Conservation (phyloP, 1,139 yeast species). For the Scheffersomyces segobiensis region DNA sequence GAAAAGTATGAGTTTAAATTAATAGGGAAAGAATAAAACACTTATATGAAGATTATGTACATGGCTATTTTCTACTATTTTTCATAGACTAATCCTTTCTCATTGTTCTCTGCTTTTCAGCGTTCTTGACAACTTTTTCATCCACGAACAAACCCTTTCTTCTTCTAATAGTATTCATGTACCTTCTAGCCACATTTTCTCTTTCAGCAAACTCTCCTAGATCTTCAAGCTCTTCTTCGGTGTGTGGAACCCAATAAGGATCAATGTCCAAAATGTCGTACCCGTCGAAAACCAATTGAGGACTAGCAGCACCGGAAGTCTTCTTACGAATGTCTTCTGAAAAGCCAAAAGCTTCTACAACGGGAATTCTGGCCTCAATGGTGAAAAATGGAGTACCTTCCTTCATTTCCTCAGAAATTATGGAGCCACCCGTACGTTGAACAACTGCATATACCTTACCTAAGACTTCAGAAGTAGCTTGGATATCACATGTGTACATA, state of each 20-base stretch:
- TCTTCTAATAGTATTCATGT: constrained; percentile 78
- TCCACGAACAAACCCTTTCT: constrained; percentile 90
- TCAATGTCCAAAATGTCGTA: constrained; percentile 84
- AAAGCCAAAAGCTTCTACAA: constrained; percentile 94
- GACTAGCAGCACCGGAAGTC: constrained; percentile 97
- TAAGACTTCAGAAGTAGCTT: constrained; percentile 89
- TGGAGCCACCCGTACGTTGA: constrained; percentile 82
- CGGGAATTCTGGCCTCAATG: constrained; percentile 83
- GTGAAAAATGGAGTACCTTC: constrained; percentile 98
- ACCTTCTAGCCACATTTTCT: constrained; percentile 84
- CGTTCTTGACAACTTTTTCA: constrained; percentile 85
- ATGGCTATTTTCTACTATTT: neutral
- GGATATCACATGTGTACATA: constrained; percentile 91
- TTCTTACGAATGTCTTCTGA: constrained; percentile 91
- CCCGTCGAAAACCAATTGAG: constrained; percentile 90
- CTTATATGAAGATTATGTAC: too few relatives aligned
- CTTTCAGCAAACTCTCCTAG: constrained; percentile 91
- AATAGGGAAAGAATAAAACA: too few relatives aligned
- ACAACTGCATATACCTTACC: constrained; percentile 96
- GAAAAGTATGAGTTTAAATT: too few relatives aligned
- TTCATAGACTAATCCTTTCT: constrained; percentile 48
- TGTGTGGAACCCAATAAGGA: constrained; percentile 99
- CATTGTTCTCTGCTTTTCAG: constrained; percentile 89
- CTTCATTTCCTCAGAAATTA: constrained; percentile 90
- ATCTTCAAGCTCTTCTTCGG: constrained; percentile 94